Base-by-base conservation (phyloP, 1,284 basidiomycete species). In the Cutaneotrichosporon dermatis region DNA sequence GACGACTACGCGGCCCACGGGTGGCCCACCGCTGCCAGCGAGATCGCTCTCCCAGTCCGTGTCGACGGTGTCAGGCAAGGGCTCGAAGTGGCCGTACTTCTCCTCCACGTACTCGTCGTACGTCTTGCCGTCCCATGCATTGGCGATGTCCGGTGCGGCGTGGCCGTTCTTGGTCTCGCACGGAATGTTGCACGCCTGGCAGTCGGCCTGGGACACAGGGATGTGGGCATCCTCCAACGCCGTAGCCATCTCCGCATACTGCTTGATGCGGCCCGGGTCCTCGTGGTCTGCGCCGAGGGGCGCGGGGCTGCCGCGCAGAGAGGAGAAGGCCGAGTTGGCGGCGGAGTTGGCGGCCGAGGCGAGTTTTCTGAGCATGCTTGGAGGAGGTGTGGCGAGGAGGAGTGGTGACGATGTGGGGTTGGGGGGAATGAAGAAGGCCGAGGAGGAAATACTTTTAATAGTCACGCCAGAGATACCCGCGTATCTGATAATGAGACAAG, bases 1-100 rank as follows among this genome's bases (percentile, higher is more conserved):
- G 36, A 94, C 82, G 39, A 92, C 63, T 62, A 88, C 88, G 81
- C 89, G 88, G 44, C 89, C 85, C 56, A 84, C 83, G 69, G 89
- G 92, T 1, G 90, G 86, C 73, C 89, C 88, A 35, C 92, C 83
- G 34, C 86, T 85, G 6, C 92, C 92, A 12, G 92, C 78, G 83
- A 96, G 84, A 55, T 88, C 84, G 12, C 84, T 84, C 54, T 87
- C 85, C 80, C 84, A 85, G 78, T 94, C 90, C 45, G 89, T 81
- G 61, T 86, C 83, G 71, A 92, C 86, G 54, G 83, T 83, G 15
- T 76, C 76, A 25, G 89, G 86, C 68, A 87, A 88, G 51, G 85
- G 84, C 46, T 88, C 86, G 67, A 91, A 86, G 59, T 86, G 88
- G 84, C 75, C 74, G 55, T 75, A 75, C 56, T 63, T 65, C 13